Base-by-base conservation (phyloP, 495 filamentous ascomycete species). In the Beverwykella pulmonaria region DNA sequence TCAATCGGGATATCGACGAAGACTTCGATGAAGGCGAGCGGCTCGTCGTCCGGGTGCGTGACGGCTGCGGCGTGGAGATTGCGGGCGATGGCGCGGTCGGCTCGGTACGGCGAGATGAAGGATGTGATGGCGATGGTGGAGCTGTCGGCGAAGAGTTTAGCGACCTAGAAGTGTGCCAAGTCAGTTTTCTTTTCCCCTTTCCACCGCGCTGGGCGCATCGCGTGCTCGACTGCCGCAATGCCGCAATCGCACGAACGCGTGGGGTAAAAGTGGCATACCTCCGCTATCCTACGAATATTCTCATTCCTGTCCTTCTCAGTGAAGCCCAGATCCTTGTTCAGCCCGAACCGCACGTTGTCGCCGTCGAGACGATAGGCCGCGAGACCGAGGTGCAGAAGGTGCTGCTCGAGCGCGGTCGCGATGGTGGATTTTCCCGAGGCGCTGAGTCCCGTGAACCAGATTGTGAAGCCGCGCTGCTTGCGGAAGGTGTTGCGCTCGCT, bases 261-360 rank as follows among this genome's bases (percentile, higher is more conserved):
- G 27, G 41, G 36, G 20, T 58, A 20, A 39, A 17, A 39, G n/a
- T 23, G 14, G 66, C 75, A 9, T 73, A 88, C 88, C 82, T 98
- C 95, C 17, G 90, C 91, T 70, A 98, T 96, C 60, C 94, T 85
- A 53, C 94, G 84, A 77, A 98, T 98, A 80, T 98, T 98, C 85
- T 98, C 95, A 75, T 91, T 92, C 63, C 94, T 86, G 81, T 98
- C 94, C 71, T 85, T 84, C 73, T 96, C 92, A 69, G 86, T 90
- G 82, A 98, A 98, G 3, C 93, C 93, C 32, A 98, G 84, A 81
- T 98, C 93, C 77, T 92, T 92, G 83, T 98, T 98, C 70, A 98
- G 82, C 1, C 94, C 95, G 82, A 97, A 97, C 62, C 94, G 93
- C 73, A 98, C 88, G 82, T 98, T 98, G 84, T 98, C 94, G 72